Evolutionary conservation across 2,329 filamentous ascomycete genomes (phyloP), one percentile per base, ranked within the genome.

Genomic region (Passalora sequoiae): DNA sequence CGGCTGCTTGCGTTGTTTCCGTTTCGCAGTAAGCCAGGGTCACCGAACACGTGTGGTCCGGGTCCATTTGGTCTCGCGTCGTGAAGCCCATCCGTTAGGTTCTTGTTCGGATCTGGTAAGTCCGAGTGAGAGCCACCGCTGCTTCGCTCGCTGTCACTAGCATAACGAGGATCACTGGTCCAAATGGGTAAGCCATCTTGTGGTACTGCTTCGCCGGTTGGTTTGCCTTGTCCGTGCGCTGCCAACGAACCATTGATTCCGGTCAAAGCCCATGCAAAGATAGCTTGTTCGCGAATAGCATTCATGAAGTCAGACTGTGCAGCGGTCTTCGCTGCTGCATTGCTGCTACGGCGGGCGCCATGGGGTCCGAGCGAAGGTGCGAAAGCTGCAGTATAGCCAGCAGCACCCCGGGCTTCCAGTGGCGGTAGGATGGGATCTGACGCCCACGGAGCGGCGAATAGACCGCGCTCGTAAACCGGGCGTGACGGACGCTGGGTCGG

Each of bases 191-290:
- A 66, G 2, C 78, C 80, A 31, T 75, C 74, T 1, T 71, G 68
- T 1, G 84, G 83, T 46, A 79, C 70, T 21, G 80, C 74, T 48
- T 84, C 78, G n/a, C 78, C 82, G 15, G 65, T 68, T 1, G 84
- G 80, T 20, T 68, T 71, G 2, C 85, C 84, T 4, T 70, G 72
- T 33, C 77, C 72, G 56, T 83, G 84, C 3, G 77, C 72, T 12
- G 81, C 79, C 41, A 91, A 67, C 29, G 79, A 82, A 10, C 83
- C 83, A 61, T 92, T 91, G 69, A 89, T 89, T 16, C 86, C 86
- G 17, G 81, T 79, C 8, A 91, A 67, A 1, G 82, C 83, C 86
- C 86, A 94, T 7, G 86, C 86, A 61, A 94, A 92, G n/a, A 92
- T 84, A 1, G 85, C 86, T 36, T 89, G 84, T 41, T 92, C 86